Base-by-base conservation (phyloP, 768 basidiomycete species). In the Mycena crocata region DNA sequence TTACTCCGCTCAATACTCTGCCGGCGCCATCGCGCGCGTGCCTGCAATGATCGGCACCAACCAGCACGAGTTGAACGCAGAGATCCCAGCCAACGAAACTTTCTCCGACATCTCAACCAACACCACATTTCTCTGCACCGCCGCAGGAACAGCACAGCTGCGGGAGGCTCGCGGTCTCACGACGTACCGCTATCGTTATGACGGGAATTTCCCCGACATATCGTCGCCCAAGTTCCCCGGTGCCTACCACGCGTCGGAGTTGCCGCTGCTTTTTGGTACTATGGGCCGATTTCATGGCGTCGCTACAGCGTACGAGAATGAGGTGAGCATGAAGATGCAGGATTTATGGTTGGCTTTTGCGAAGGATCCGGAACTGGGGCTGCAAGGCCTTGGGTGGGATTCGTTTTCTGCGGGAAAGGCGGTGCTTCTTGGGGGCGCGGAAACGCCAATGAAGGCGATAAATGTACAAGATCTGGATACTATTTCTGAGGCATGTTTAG, bases 281-380 rank as follows among this genome's bases (percentile, higher is more conserved):
- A 21, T 32, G 30, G 50, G 50, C 31, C 31, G 34, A 23, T 51
- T 12, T 23, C 50, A 51, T 21, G 50, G 50, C 17, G 50, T 21
- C n/a, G 14, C 50, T 2, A 51, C 50, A 12, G 9, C 50, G 34
- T 51, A 51, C 19, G 50, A 51, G 50, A 23, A 51, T n/a, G 31
- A 23, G n/a, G 50, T 51, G 34, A 51, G 50, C 31, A 28, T 12
- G 50, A 51, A 32, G 32, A 17, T 51, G 54, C 56, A 57, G 56
- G 42, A 32, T 17, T 34, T 57, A 44, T 57, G 56, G 56, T 24
- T 57, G 31, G 44, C 4, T 2, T 57, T 57, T 46, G 56, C 31
- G 5, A 3, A 15, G 42, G 44, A 57, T 46, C 56, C 56, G 44
- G 21, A 57, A 31, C 17, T 5, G 4, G 56, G 56, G 14, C 44